Evolutionary conservation across 2,329 filamentous ascomycete genomes (phyloP).

Genomic region (Cordyceps fumosorosea): DNA sequence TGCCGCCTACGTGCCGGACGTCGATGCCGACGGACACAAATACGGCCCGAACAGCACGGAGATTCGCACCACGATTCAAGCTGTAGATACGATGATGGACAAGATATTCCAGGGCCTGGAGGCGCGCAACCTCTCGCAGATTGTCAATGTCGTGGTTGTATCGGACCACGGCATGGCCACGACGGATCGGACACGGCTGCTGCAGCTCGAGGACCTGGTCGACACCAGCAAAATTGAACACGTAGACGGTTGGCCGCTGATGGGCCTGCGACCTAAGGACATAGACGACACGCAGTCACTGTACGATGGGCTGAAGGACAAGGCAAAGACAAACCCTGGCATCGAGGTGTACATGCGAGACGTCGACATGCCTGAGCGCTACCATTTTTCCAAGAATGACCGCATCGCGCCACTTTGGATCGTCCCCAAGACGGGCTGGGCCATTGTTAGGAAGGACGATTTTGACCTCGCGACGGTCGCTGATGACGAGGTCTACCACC

Average conservation of each 20-base stretch:
- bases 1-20: conserved; percentile 88
- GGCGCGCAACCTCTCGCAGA: conserved; percentile 72
- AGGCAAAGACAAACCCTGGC: conserved; percentile 55
- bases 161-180: conserved; percentile 98
- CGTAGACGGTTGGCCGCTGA: conserved; percentile 89
- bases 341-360: conserved; percentile 85
- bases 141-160: conserved; percentile 93
- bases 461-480: conserved; percentile 65
- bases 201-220: conserved; percentile 86
- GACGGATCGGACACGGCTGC: conserved; percentile 69
- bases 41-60: conserved; percentile 95
- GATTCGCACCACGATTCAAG: conserved; percentile 67
- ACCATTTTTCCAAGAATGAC: conserved; percentile 81
- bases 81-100: conserved; percentile 79
- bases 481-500: conserved; percentile 63
- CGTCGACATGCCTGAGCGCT: conserved; percentile 82
- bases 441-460: conserved; percentile 73
- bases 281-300: conserved; percentile 58
- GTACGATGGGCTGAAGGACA: conserved; percentile 53
- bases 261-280: conserved; percentile 76
- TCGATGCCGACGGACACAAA: conserved; percentile 79
- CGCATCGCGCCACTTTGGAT: conserved; percentile 95
- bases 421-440: conserved; percentile 87
- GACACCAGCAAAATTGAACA: conserved; percentile 73
- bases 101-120: conserved; percentile 70